Conservation (phyloP, 2,329 filamentous ascomycete genomes). For the Colletotrichum karsti region DNA sequence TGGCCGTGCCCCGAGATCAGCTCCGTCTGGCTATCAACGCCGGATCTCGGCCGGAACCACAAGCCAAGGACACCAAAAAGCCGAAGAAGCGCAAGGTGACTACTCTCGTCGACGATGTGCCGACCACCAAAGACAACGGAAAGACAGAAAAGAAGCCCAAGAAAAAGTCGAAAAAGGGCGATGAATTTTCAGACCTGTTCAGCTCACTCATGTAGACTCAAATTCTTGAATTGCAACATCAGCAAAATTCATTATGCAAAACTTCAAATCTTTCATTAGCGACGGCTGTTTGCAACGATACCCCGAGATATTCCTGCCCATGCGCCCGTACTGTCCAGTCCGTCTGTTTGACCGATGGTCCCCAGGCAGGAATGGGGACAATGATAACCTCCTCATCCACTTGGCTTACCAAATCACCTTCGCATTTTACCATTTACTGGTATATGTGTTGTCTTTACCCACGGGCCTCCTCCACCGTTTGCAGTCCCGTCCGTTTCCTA, state of each 20-base stretch:
- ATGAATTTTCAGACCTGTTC: conserved; percentile 81
- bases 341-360: conserved; percentile 14
- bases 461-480: background rate
- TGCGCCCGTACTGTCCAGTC: conserved; percentile 27
- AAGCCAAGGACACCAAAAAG: background rate
- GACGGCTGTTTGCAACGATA: conserved; percentile 27
- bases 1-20: conserved; percentile 38
- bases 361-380: conserved; percentile 14
- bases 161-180: conserved; percentile 51
- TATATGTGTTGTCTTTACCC: conserved; percentile 11
- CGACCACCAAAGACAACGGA: background rate
- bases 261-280: conserved; percentile 27
- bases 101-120: background rate
- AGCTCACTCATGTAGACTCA: conserved; percentile 57
- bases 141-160: conserved; percentile 44
- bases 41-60: background rate
- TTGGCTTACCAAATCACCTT: conserved; percentile 3
- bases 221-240: background rate
- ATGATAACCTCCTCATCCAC: background rate
- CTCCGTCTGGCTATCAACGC: background rate
- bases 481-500: no score
- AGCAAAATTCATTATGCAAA: background rate
- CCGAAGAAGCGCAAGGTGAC: conserved; percentile 9
- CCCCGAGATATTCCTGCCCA: conserved; percentile 16
- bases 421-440: background rate